Conservation (phyloP, 805 yeast species). For the Yarrowia porcina region DNA sequence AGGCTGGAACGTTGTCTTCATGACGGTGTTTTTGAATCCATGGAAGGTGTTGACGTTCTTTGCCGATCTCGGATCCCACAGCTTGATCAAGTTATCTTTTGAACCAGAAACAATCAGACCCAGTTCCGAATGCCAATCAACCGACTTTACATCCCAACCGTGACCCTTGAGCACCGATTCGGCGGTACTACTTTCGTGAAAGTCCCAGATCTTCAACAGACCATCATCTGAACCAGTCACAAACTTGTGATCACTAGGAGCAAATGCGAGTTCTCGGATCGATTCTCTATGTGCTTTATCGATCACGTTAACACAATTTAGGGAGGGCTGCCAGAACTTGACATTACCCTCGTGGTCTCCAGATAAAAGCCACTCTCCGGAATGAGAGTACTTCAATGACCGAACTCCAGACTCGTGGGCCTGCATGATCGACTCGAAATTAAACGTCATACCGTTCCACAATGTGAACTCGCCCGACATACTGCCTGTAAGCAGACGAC, state of each 20-base stretch:
- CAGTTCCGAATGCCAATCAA: slow-evolving; percentile 92
- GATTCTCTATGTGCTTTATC: slow-evolving; percentile 74
- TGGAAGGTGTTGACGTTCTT: slow-evolving; percentile 74
- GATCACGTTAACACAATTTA: slow-evolving; percentile 81
- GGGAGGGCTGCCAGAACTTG: slow-evolving; percentile 97
- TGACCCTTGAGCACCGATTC: slow-evolving; percentile 83
- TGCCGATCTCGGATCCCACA: slow-evolving; percentile 91
- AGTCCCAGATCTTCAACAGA: slow-evolving; percentile 88
- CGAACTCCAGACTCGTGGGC: slow-evolving; percentile 93
- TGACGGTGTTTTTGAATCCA: slow-evolving; percentile 93
- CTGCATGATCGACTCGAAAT: slow-evolving; percentile 96
- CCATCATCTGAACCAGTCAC: slow-evolving; percentile 95
- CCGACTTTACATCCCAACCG: slow-evolving; percentile 97
- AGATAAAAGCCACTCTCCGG: slow-evolving; percentile 90
- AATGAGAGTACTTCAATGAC: slow-evolving; percentile 74
- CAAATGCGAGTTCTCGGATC: slow-evolving; percentile 80
- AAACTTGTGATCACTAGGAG: slow-evolving; percentile 87
- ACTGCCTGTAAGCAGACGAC: slow-evolving; percentile 83
- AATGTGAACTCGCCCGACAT: slow-evolving; percentile 94
- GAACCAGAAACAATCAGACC: slow-evolving; percentile 91
- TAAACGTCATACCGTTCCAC: slow-evolving; percentile 95
- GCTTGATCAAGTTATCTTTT: slow-evolving; percentile 85
- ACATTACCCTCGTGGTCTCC: slow-evolving; percentile 91
- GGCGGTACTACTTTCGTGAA: slow-evolving; percentile 46
- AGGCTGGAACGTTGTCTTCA: slow-evolving; percentile 80